phyloP scores from a whole-genome alignment of 768 basidiomycete genomes.

The Lentinula guzmanii region DNA sequence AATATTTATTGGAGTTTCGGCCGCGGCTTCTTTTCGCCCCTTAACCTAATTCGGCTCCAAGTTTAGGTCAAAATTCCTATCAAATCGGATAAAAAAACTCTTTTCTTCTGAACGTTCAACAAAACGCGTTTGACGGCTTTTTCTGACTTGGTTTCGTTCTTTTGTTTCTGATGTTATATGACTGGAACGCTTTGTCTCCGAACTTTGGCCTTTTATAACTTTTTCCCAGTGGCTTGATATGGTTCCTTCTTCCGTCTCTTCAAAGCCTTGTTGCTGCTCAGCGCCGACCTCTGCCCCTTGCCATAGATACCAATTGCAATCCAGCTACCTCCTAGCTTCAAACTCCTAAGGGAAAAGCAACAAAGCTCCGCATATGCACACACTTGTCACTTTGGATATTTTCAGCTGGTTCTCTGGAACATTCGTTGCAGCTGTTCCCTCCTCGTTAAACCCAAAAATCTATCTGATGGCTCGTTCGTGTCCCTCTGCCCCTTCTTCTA shows the following conservation, averaged over 20 bases:
- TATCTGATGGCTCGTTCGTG: neutral
- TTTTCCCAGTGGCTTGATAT: neutral
- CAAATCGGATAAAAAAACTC: neutral
- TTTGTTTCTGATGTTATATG: neutral
- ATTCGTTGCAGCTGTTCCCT: neutral
- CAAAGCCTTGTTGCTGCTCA: neutral
- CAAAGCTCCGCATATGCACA: neutral
- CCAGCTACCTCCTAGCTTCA: neutral
- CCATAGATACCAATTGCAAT: neutral
- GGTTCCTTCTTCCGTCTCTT: neutral
- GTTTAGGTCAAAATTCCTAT: neutral
- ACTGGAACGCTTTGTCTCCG: neutral
- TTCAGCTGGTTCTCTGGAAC: neutral
- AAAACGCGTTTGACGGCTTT: neutral
- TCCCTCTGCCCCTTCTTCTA: neutral
- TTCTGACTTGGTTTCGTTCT: neutral
- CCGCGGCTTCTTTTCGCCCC: neutral
- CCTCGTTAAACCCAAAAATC: conserved; percentile 3
- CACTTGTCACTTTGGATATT: conserved; percentile 2
- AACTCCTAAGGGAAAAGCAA: neutral
- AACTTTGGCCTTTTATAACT: neutral
- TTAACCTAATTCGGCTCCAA: neutral
- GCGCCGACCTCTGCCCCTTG: neutral
- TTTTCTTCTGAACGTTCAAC: neutral
- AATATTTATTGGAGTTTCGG: neutral